Conservation (phyloP, 1,284 basidiomycete species). For the Sutorius eximius region DNA sequence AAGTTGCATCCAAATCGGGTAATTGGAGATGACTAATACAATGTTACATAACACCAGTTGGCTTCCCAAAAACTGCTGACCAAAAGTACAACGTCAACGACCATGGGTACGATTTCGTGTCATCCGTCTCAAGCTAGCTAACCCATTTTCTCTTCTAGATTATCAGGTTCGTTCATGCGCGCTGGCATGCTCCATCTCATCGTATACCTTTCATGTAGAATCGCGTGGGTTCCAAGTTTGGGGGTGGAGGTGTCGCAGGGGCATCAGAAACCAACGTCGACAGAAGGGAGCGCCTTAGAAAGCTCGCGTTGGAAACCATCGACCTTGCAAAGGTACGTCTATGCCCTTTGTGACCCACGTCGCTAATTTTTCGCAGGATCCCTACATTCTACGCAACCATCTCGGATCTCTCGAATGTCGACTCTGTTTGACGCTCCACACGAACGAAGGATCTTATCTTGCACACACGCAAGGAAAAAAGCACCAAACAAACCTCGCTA, state of each 20-base stretch:
- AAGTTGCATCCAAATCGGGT: slow-evolving; percentile 14
- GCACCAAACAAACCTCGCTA: slow-evolving; percentile 97
- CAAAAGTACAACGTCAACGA: too few relatives aligned
- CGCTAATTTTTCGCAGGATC: slow-evolving; percentile 62
- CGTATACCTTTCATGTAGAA: slow-evolving; percentile 52
- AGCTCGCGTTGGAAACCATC: slow-evolving; percentile 95
- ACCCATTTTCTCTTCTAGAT: slow-evolving; percentile 33
- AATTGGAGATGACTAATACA: background rate
- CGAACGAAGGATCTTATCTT: slow-evolving; percentile 98
- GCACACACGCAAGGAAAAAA: slow-evolving; percentile 99
- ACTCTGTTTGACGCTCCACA: slow-evolving; percentile 95
- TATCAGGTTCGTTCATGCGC: slow-evolving; percentile 40
- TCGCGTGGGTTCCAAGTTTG: slow-evolving; percentile 94
- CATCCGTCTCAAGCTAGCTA: background rate
- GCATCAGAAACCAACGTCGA: slow-evolving; percentile 95
- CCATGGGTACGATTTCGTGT: slow-evolving; percentile 25
- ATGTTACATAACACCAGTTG: too few relatives aligned
- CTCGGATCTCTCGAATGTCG: slow-evolving; percentile 97
- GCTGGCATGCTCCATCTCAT: background rate
- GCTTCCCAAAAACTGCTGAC: too few relatives aligned
- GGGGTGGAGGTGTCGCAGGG: slow-evolving; percentile 91
- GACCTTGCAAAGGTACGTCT: slow-evolving; percentile 82
- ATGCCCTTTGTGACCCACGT: background rate
- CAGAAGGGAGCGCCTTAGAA: slow-evolving; percentile 90
- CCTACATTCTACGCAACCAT: slow-evolving; percentile 98